Evolutionary conservation across 83 land plant genomes (phyloP), one percentile per base, ranked within the genome.

Genomic region (Isoetes engelmannii): DNA sequence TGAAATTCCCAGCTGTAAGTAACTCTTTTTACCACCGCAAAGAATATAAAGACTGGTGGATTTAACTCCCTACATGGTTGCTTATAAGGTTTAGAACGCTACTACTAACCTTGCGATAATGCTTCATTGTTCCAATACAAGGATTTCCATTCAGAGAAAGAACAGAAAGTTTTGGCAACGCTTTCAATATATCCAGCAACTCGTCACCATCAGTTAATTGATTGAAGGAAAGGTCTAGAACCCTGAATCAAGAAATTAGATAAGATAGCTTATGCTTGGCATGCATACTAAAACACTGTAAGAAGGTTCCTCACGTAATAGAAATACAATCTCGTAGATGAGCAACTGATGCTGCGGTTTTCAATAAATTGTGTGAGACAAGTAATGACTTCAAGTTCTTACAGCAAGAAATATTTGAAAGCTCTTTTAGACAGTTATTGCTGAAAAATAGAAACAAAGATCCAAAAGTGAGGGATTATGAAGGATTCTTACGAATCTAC

Each of bases 171-270:
- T 57, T 51, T 19, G 77, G 77, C 57, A 74, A 13, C 4, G 77
- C 56, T 62, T 47, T 69, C 8, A 69, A 4, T 5, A 74, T 47
- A 41, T 58, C 57, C 21, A 74, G 7, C 55, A 74, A 28, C 5
- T 55, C 75, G 8, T 74, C 77, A 58, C 77, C 77, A 74, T 74
- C 73, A 42, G 57, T 66, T n/a, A 74, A 64, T 42, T 74, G 48
- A 44, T 74, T 74, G 15, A 47, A 45, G 8, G 77, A 74, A 9
- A 74, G 54, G 50, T 74, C 66, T 4, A 74, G 64, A 8, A 74
- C 56, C 41, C 77, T 74, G 50, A 18, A 43, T 63, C 9, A 17
- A 37, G 6, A 28, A 9, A 5, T 19, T 4, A 13, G 37, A 19
- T 20, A 6, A 13, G 12, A 18, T 12, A n/a, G 47, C 3, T 20